Conservation (phyloP, 2,329 filamentous ascomycete species). For the Apiospora marii region DNA sequence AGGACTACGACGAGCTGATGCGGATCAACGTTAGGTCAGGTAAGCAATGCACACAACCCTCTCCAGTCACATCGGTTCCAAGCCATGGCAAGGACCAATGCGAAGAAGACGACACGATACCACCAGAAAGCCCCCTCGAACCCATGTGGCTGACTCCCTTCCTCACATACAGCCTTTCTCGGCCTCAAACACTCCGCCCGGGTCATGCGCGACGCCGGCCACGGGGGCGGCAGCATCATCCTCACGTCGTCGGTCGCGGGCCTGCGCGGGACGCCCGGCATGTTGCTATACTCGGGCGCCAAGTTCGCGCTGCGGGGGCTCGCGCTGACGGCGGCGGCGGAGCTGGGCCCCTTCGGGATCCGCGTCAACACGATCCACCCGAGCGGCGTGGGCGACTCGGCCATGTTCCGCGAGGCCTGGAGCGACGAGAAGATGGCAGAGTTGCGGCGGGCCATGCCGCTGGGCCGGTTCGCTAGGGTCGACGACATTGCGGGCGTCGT, state of each 20-base stretch:
- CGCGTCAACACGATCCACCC: slow-evolving; percentile 51
- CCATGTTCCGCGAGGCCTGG: slow-evolving; percentile 45
- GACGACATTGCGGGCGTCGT: slow-evolving; percentile 48
- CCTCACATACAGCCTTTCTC: slow-evolving; percentile 38
- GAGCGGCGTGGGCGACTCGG: slow-evolving; percentile 44
- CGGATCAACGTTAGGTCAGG: slow-evolving; percentile 47
- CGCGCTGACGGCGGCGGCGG: slow-evolving; percentile 46
- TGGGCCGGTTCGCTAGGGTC: slow-evolving; percentile 45
- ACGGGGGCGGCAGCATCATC: slow-evolving; percentile 47
- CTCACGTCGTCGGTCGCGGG: slow-evolving; percentile 48
- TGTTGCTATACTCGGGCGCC: slow-evolving; percentile 45
- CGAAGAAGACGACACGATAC: neutral
- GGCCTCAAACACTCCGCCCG: slow-evolving; percentile 45
- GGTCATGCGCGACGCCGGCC: slow-evolving; percentile 40
- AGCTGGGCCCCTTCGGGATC: slow-evolving; percentile 46
- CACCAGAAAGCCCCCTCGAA: neutral
- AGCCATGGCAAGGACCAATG: neutral
- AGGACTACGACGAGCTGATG: slow-evolving; percentile 47
- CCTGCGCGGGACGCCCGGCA: slow-evolving; percentile 45
- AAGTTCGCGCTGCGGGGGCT: slow-evolving; percentile 48
- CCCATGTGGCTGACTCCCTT: neutral
- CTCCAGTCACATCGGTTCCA: slow-evolving; percentile 27
- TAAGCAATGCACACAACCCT: slow-evolving; percentile 30
- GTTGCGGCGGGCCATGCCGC: slow-evolving; percentile 42
- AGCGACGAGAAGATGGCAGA: slow-evolving; percentile 42